Percentiles rank a stretch among this genome's conserved stretches.
Evolutionary conservation across 495 filamentous ascomycete genomes (phyloP).

Genomic region (Neurospora sp.): DNA sequence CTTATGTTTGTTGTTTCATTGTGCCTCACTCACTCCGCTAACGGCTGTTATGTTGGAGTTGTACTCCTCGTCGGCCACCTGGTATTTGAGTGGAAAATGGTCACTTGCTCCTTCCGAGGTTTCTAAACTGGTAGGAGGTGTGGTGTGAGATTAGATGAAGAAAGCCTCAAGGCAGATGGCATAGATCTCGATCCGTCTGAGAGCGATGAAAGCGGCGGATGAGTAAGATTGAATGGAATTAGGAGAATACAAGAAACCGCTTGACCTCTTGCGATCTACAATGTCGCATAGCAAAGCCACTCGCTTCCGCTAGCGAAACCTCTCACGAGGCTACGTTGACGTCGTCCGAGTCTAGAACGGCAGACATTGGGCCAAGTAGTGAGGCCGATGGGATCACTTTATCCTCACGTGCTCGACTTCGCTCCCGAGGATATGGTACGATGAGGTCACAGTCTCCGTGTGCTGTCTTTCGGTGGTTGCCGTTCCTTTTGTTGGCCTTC

Average conservation of each 20-base stretch:
- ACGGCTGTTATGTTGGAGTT: no score
- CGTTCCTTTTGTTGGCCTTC: neutral
- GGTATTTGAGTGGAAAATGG: no score
- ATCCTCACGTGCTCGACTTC: neutral
- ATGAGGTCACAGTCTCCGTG: neutral
- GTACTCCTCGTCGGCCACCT: no score
- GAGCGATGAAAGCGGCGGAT: neutral
- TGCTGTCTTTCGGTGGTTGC: neutral
- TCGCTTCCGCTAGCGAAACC: neutral
- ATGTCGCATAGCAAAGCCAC: neutral
- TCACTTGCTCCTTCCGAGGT: neutral
- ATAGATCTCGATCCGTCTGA: neutral
- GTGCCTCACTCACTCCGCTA: no score
- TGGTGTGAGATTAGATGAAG: neutral
- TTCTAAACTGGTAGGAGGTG: neutral
- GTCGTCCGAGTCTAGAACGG: neutral
- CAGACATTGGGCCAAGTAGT: neutral
- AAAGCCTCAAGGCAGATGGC: neutral
- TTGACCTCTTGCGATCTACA: neutral
- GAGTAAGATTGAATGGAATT: no score
- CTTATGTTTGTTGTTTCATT: no score
- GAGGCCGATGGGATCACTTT: neutral
- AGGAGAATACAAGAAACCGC: neutral
- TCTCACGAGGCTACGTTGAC: neutral
- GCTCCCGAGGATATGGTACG: neutral